These are phyloP conservation scores for Cryomyces antarcticus DNA, from an alignment of 495 filamentous ascomycete species.

Conservation along the genomic window DNA sequence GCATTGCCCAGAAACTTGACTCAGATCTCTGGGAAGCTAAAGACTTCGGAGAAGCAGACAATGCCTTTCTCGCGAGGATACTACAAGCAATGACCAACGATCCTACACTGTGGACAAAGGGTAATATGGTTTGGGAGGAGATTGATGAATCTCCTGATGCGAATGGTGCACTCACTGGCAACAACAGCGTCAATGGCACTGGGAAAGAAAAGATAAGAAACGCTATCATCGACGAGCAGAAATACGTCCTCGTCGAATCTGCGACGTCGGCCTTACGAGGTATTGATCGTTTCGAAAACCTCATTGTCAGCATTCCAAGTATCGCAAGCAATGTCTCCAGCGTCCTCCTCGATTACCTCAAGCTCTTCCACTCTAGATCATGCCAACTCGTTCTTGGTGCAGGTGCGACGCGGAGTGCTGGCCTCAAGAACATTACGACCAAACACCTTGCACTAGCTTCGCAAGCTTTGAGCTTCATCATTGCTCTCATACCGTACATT, in stretches of 20 bases:
- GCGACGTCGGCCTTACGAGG: conserved; percentile 59
- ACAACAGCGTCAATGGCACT: conserved; percentile 9
- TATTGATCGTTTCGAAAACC: conserved; percentile 60
- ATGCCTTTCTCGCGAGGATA: conserved; percentile 41
- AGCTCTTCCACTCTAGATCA: conserved; percentile 84
- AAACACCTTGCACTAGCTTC: conserved; percentile 87
- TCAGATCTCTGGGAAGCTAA: conserved; percentile 75
- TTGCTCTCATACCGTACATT: conserved; percentile 70
- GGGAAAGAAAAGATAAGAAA: conserved; percentile 53
- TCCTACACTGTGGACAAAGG: conserved; percentile 48
- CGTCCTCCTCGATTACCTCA: conserved; percentile 51
- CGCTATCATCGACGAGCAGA: conserved; percentile 67
- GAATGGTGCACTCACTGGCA: conserved; percentile 9
- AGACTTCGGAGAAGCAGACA: conserved; percentile 57
- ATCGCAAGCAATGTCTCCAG: conserved; percentile 69
- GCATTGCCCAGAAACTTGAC: conserved; percentile 69
- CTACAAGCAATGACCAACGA: conserved; percentile 66
- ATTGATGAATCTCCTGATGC: conserved; percentile 3
- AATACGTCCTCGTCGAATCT: conserved; percentile 69
- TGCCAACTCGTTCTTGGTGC: conserved; percentile 89
- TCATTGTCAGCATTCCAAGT: conserved; percentile 66
- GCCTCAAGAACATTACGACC: conserved; percentile 88
- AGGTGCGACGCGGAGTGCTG: conserved; percentile 75
- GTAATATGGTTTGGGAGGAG: conserved; percentile 48
- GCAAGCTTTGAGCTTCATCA: conserved; percentile 76